A percentile compares a stretch with the other conserved stretches of the same genome.
Evolutionary conservation across 129 eudicot genomes (phyloP).

Genomic region (Ambrosia artemisiifolia): DNA sequence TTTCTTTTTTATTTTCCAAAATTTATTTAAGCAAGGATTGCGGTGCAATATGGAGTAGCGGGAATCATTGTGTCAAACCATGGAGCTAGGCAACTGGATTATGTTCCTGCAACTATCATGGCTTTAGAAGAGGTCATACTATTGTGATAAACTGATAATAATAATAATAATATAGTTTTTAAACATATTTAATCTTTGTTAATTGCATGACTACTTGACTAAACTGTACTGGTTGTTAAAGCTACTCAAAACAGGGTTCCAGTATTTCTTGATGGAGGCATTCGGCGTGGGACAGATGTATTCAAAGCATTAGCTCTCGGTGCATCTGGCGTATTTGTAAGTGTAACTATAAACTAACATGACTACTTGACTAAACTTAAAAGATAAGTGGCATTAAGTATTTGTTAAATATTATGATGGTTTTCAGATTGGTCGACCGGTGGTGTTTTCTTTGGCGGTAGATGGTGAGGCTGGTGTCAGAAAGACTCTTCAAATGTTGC

Average conservation of each 20-base stretch:
- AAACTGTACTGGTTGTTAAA: constrained; percentile 53
- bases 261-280: constrained; percentile 73
- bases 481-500: constrained; percentile 80
- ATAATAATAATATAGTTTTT: neutral
- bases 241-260: constrained; percentile 66
- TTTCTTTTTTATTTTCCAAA: neutral
- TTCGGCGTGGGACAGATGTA: constrained; percentile 85
- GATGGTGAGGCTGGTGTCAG: constrained; percentile 83
- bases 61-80: constrained; percentile 53
- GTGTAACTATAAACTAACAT: constrained; percentile 16
- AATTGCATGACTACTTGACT: neutral
- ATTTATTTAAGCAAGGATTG: constrained; percentile 34
- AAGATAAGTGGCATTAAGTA: neutral
- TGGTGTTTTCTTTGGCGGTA: too few relatives aligned
- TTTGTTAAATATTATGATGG: constrained; percentile 52
- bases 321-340: constrained; percentile 81
- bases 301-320: constrained; percentile 91
- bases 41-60: constrained; percentile 44
- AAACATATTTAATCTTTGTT: neutral
- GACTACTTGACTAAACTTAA: neutral
- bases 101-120: constrained; percentile 48
- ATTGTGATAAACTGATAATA: too few relatives aligned
- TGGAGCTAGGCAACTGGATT: constrained; percentile 57
- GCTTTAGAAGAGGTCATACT: constrained; percentile 59
- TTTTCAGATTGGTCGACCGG: too few relatives aligned